A percentile compares a stretch with the other conserved stretches of the same genome.
phyloP scores from a whole-genome alignment of 352 stramenopile genomes.

The Phytophthora pisi region DNA sequence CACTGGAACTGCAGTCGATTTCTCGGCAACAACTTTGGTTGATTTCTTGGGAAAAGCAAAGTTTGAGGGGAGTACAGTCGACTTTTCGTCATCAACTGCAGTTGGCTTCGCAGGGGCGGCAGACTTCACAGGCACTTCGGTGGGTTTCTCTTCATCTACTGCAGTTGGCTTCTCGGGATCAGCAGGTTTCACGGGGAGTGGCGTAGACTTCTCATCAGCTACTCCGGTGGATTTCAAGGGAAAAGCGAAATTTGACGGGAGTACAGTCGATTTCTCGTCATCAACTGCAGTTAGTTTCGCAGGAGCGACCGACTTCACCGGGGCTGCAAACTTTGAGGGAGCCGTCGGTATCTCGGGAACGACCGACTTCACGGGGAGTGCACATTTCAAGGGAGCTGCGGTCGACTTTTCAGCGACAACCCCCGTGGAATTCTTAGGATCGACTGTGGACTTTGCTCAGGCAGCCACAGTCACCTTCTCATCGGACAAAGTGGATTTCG shows the following conservation, averaged over 20 bases:
- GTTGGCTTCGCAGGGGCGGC: neutral
- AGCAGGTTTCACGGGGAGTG: neutral
- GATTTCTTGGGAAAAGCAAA: neutral
- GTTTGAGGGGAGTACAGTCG: neutral
- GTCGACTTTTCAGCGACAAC: neutral
- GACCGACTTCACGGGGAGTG: neutral
- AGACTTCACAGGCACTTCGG: neutral
- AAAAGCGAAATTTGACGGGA: neutral
- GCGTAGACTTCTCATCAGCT: neutral
- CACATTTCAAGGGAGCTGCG: neutral
- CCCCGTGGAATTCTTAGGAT: neutral
- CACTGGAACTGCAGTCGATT: neutral
- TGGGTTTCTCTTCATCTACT: neutral
- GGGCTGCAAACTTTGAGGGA: neutral
- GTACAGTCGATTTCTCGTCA: too few relatives aligned
- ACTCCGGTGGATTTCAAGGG: neutral
- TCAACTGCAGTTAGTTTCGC: neutral
- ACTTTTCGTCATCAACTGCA: constrained; percentile 15
- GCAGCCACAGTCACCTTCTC: constrained; percentile 7
- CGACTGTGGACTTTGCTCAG: neutral
- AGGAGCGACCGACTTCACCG: neutral
- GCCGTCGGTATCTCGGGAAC: neutral
- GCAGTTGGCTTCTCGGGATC: neutral
- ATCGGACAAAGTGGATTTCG: constrained; percentile 11
- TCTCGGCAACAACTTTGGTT: neutral